Percentiles rank a stretch among this genome's conserved stretches.
phyloP scores from a whole-genome alignment of 768 basidiomycete genomes.

The Boletus rubropictus region DNA sequence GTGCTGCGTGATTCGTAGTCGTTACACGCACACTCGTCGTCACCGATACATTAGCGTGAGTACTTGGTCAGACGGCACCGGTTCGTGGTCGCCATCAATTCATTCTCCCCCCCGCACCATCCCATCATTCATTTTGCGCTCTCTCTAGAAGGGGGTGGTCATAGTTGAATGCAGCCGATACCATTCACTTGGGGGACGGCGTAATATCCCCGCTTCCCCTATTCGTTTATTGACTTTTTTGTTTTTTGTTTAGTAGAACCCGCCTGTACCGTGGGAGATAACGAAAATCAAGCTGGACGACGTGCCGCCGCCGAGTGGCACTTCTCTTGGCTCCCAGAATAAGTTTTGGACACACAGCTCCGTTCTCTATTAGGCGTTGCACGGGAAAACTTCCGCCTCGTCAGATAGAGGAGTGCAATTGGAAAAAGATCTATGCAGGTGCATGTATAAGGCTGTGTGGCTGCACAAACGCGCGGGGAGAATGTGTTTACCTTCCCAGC shows the following conservation, averaged over 20 bases:
- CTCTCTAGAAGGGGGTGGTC: neutral
- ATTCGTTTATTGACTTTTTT: neutral
- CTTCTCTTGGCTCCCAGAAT: neutral
- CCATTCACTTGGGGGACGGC: neutral
- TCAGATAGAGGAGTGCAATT: neutral
- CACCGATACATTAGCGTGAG: neutral
- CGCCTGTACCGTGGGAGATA: too few relatives aligned
- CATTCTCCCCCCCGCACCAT: neutral
- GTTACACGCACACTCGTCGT: neutral
- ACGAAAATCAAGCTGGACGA: neutral
- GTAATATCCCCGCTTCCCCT: neutral
- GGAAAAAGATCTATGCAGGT: neutral
- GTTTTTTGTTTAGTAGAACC: conserved; percentile 1
- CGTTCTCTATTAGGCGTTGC: neutral
- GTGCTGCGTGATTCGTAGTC: neutral
- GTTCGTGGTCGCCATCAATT: neutral
- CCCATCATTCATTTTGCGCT: conserved; percentile 3
- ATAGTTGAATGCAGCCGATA: neutral
- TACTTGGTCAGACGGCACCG: conserved; percentile 1
- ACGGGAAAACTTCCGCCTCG: neutral
- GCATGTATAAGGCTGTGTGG: neutral
- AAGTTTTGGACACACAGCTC: neutral
- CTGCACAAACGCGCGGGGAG: neutral
- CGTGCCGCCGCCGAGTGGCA: neutral
- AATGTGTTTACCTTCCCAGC: neutral